Evolutionary conservation across 345 rosid species (phyloP), one percentile per base, ranked within the genome.

Genomic region (Ailanthus altissimus): DNA sequence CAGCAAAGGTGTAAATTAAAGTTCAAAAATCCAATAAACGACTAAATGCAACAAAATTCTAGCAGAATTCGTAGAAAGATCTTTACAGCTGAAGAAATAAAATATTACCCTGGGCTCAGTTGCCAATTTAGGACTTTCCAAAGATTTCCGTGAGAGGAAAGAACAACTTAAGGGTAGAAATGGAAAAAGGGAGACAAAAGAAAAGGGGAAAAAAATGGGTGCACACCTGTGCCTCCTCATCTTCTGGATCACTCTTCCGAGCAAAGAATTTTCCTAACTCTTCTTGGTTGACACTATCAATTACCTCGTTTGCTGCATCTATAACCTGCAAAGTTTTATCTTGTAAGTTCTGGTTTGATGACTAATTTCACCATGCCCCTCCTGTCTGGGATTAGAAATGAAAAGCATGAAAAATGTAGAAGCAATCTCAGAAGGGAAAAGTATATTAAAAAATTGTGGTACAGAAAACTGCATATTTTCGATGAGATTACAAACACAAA

Each of bases 171-270:
- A 32, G 38, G 38, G 38, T 32, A 32, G 38, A 32, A 32, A 32
- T 32, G 38, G 38, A 32, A 32, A 32, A 3, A n/a, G n/a, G n/a
- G n/a, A n/a, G 1, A 45, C n/a, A 11, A 9, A 12, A 45, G 38
- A 6, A 32, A 20, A n/a, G 9, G 11, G 50, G 51, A 78, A 54
- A 64, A 78, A 54, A 64, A 45, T 50, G 63, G 69, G 53, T 53
- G 61, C 83, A 72, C 25, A 94, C 99, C 94, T 96, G 92, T 76
- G 93, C 89, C 46, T 92, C 98, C 58, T 89, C 97, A 73, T 96
- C 99, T 79, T 96, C 98, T 49, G 95, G 97, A 75, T 96, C 99
- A 86, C 67, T 83, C 86, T 87, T 96, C 63, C 86, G 82, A 38
- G 86, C 83, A 81, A 90, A 87, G 83, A 77, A 89, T 75, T 83